Evolutionary conservation across 2,329 filamentous ascomycete genomes (phyloP).

Genomic region (Anthostomella pinea): DNA sequence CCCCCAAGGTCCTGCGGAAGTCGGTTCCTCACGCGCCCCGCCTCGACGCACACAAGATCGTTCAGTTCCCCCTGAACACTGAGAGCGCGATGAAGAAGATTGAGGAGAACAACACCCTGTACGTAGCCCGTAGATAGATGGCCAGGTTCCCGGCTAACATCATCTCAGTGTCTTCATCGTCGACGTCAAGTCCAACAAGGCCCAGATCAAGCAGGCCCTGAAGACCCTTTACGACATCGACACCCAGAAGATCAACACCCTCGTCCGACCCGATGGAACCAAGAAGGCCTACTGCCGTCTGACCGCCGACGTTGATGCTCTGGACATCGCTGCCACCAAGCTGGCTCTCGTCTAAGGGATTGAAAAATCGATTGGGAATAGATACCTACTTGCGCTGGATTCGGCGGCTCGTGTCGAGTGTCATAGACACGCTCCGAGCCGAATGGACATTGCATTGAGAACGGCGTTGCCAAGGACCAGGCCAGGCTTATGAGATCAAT

Average conservation of each 20-base stretch:
- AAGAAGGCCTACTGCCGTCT: slow-evolving; percentile 99
- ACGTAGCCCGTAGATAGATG: neutral
- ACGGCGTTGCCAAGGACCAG: slow-evolving; percentile 34
- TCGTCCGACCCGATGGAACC: slow-evolving; percentile 65
- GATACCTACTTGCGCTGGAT: too few species aligned
- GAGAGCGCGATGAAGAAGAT: slow-evolving; percentile 99
- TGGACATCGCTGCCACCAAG: slow-evolving; percentile 99
- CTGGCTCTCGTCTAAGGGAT: slow-evolving; percentile 85
- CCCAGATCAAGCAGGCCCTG: slow-evolving; percentile 95
- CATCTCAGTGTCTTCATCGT: slow-evolving; percentile 81
- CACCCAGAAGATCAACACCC: slow-evolving; percentile 98
- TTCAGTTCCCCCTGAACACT: slow-evolving; percentile 98
- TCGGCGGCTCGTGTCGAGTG: slow-evolving; percentile 21
- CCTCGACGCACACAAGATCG: slow-evolving; percentile 96
- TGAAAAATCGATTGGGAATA: too few species aligned
- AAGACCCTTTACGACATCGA: slow-evolving; percentile 99
- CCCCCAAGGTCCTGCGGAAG: slow-evolving; percentile 96
- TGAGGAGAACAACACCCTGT: slow-evolving; percentile 99
- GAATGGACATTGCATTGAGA: slow-evolving; percentile 33
- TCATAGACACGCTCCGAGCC: slow-evolving; percentile 22
- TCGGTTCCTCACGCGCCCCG: slow-evolving; percentile 84
- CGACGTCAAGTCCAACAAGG: slow-evolving; percentile 98
- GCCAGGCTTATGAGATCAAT: slow-evolving; percentile 34
- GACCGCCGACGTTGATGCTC: slow-evolving; percentile 93
- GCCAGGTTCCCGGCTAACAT: neutral